Base-by-base conservation (phyloP, 164 flowering plant genomes). In the Aristolochia contorta region DNA sequence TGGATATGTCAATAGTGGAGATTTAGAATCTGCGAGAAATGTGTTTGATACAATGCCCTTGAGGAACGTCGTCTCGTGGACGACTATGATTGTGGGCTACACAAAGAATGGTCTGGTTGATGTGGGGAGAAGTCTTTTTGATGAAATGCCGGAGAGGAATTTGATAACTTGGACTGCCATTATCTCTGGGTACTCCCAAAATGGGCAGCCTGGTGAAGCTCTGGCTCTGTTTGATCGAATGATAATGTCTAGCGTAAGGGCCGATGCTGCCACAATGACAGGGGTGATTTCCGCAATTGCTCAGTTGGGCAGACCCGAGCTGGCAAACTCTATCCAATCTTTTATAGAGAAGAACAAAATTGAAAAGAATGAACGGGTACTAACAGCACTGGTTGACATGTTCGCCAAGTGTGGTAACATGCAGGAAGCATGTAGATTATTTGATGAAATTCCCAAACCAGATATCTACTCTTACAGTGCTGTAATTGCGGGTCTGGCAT, bases 351-450 rank as follows among this genome's bases (percentile, higher is more conserved):
- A 57, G 23, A 70, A 77, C 59, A 52, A 69, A 13, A 69, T 77
- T 50, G 77, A 73, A 20, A 58, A 62, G 56, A 77, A 77, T 57
- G 65, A 60, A 18, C 60, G 48, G 30, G 73, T 77, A 20, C 73
- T 77, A 18, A 77, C 80, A 46, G 69, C 80, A n/a, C 55, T 77
- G 32, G 67, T 71, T 33, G 75, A 74, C 54, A 73, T 77, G 77
- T 71, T 74, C 15, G 77, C 72, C 6, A 77, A 77, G 58, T 77
- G 80, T 59, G 77, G 80, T 12, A 74, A 77, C 61, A 43, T 77
- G 60, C 77, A 77, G 46, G 65, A 66, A 59, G 77, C 80, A 7
- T 71, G 71, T 21, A 62, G 32, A 6, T 46, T 71, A 43, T 77
- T 77, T 20, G 30, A 61, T 23, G 73, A 67, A 65, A 71, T 77